A percentile compares a stretch with the other conserved stretches of the same genome.
Evolutionary conservation across 306 rosid genomes (phyloP).

Genomic region (Cicer yamashitae): DNA sequence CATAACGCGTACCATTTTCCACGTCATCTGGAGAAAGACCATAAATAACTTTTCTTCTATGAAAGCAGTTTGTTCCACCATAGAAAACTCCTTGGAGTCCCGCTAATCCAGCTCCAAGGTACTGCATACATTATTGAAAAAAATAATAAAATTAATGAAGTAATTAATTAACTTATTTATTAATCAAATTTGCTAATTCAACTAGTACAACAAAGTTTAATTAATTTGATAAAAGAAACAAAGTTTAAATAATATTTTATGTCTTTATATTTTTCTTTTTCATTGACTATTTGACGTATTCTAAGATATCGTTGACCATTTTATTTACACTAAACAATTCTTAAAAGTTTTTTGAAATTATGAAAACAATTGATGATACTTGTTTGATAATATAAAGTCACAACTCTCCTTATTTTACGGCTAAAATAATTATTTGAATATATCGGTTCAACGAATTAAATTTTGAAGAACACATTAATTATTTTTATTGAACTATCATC

Average conservation of each 20-base stretch:
- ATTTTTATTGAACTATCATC: too few species aligned
- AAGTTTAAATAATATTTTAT: background rate
- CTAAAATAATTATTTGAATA: too few species aligned
- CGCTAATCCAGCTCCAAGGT: conserved; percentile 43
- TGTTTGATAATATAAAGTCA: too few species aligned
- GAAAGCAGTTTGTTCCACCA: conserved; percentile 65
- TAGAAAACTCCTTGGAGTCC: conserved; percentile 68
- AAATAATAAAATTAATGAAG: background rate
- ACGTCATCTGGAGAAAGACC: conserved; percentile 52
- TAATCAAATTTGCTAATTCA: background rate
- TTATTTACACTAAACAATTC: too few species aligned
- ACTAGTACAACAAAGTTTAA: background rate
- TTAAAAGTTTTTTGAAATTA: too few species aligned
- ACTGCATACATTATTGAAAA: conserved; percentile 33
- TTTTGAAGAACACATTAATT: too few species aligned
- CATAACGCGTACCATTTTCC: conserved; percentile 31
- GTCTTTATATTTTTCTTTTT: background rate
- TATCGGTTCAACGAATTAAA: too few species aligned
- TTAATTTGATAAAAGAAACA: background rate
- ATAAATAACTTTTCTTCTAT: conserved; percentile 69
- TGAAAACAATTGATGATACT: too few species aligned
- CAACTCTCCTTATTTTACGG: too few species aligned
- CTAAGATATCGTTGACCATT: too few species aligned
- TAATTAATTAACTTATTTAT: background rate
- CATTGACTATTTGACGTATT: background rate